Conservation (phyloP, 2,329 filamentous ascomycete species). For the Fusarium sp. region DNA sequence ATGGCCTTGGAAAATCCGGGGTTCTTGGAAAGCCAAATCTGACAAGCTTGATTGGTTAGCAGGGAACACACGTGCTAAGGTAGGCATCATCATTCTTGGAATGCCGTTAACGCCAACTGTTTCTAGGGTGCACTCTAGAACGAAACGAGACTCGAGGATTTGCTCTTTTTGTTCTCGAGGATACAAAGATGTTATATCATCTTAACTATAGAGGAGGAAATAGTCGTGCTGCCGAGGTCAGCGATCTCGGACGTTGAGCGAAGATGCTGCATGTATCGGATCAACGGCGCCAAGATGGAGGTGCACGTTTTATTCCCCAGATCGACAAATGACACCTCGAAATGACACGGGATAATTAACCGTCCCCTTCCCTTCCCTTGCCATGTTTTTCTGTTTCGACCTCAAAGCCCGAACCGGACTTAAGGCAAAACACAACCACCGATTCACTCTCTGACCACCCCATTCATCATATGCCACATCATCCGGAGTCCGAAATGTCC, state of each 20-base stretch:
- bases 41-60: slow-evolving; percentile 11
- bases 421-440: slow-evolving; percentile 8
- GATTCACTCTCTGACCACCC: slow-evolving; percentile 10
- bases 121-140: background rate
- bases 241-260: background rate
- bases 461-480: background rate
- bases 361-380: background rate
- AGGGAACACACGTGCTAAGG: background rate
- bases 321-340: slow-evolving; percentile 9
- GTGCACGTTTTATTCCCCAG: slow-evolving; percentile 17
- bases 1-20: slow-evolving; percentile 16
- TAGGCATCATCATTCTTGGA: background rate
- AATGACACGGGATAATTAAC: slow-evolving; percentile 9
- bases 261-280: background rate
- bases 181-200: too few species aligned
- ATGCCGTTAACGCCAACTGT: slow-evolving; percentile 19
- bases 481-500: slow-evolving; percentile 30
- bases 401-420: slow-evolving; percentile 12
- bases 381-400: background rate
- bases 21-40: slow-evolving; percentile 20
- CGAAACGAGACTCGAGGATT: background rate
- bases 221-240: background rate
- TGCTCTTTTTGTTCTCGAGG: background rate
- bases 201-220: fast-evolving
- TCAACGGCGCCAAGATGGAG: slow-evolving; percentile 7